These are phyloP conservation scores for Cucurbita argyrosperma DNA, from an alignment of 306 rosid species.

Conservation along the genomic window DNA sequence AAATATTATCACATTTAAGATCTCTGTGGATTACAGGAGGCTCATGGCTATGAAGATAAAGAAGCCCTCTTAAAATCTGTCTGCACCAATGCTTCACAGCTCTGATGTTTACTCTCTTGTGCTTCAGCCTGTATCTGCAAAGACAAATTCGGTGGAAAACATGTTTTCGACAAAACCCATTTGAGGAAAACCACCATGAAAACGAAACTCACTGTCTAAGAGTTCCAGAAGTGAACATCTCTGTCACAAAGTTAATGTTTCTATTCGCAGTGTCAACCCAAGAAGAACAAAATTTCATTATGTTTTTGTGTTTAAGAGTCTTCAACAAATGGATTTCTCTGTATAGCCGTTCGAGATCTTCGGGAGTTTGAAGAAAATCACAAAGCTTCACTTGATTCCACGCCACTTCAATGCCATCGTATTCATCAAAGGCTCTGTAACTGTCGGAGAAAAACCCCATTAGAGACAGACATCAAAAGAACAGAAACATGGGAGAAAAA, in stretches of 20 bases:
- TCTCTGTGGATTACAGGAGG: conserved; percentile 98
- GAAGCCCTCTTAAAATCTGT: conserved; percentile 85
- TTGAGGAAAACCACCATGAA: not conserved
- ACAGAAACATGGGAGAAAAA: conserved; percentile 4
- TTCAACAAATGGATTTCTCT: conserved; percentile 93
- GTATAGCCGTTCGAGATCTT: conserved; percentile 77
- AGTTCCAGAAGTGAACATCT: conserved; percentile 98
- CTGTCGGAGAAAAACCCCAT: conserved; percentile 17
- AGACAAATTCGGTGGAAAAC: conserved; percentile 10
- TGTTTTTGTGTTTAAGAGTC: conserved; percentile 68
- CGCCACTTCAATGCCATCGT: conserved; percentile 94
- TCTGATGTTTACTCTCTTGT: conserved; percentile 66
- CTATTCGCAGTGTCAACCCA: conserved; percentile 82
- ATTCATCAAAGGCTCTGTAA: conserved; percentile 86
- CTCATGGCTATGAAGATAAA: conserved; percentile 71
- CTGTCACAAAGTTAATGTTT: conserved; percentile 89
- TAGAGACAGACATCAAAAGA: not conserved
- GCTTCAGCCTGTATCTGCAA: conserved; percentile 70
- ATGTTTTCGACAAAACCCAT: not conserved
- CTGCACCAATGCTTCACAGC: conserved; percentile 98
- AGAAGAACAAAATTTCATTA: conserved; percentile 84
- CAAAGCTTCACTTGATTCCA: conserved; percentile 94
- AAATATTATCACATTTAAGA: conserved; percentile 94
- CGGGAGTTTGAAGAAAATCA: conserved; percentile 63
- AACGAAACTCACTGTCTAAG: conserved; percentile 64